phyloP scores from a whole-genome alignment of 1,139 yeast species.

The Yamadazyma spencermartinsiae region DNA sequence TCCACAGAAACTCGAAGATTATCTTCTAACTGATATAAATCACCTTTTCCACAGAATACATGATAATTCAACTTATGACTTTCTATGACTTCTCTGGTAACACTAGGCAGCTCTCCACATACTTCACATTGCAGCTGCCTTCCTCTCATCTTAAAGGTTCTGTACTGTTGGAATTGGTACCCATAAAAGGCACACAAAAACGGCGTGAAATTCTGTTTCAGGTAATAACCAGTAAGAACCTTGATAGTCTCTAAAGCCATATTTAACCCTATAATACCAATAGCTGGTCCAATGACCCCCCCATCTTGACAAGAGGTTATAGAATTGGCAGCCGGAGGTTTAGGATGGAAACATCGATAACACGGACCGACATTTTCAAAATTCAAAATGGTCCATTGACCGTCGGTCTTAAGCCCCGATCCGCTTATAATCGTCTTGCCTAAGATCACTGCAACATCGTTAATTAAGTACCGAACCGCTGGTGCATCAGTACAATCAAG shows the following conservation, averaged over 20 bases:
- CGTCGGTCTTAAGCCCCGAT: constrained; percentile 88
- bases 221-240: constrained; percentile 60
- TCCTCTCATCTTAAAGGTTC: constrained; percentile 80
- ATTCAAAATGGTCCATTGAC: constrained; percentile 80
- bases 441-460: constrained; percentile 76
- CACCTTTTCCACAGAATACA: constrained; percentile 67
- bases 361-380: constrained; percentile 79
- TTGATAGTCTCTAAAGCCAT: constrained; percentile 91
- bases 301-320: constrained; percentile 91
- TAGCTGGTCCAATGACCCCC: constrained; percentile 94
- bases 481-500: constrained; percentile 97
- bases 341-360: constrained; percentile 89
- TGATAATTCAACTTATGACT: constrained; percentile 57
- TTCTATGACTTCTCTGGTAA: constrained; percentile 49
- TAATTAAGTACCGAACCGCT: constrained; percentile 78
- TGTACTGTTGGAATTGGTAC: constrained; percentile 66
- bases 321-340: constrained; percentile 82
- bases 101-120: constrained; percentile 56
- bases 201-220: constrained; percentile 57
- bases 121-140: constrained; percentile 59
- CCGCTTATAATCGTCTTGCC: constrained; percentile 84
- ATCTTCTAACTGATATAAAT: constrained; percentile 44
- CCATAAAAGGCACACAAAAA: constrained; percentile 73
- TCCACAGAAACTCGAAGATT: constrained; percentile 48
- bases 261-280: constrained; percentile 84